Conservation (phyloP, 352 stramenopile species). For the Pythium phragmitis region DNA sequence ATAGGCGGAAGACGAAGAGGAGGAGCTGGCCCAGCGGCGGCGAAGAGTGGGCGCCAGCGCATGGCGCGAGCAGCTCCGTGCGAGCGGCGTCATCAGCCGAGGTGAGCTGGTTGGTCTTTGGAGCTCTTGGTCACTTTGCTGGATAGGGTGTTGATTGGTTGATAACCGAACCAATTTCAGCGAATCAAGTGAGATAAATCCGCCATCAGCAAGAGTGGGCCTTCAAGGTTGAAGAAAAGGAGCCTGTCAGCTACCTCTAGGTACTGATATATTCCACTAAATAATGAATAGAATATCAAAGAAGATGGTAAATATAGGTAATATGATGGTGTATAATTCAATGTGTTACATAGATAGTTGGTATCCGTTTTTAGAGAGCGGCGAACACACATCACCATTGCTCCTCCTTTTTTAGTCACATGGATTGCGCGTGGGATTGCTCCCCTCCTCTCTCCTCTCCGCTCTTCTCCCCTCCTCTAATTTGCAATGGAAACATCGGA, state of each 20-base stretch:
- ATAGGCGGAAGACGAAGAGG: not conserved
- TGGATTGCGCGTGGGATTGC: conserved; percentile 20
- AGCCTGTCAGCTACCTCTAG: not conserved
- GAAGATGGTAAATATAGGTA: too few relatives aligned
- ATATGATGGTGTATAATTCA: too few relatives aligned
- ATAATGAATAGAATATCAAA: too few relatives aligned
- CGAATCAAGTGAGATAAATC: not conserved
- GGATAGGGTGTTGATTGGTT: not conserved
- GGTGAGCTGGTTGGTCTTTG: conserved; percentile 16
- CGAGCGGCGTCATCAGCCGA: conserved; percentile 9
- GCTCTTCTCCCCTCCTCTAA: conserved; percentile 4
- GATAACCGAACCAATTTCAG: not conserved
- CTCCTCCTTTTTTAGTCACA: not conserved
- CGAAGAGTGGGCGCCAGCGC: not conserved
- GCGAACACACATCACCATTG: not conserved
- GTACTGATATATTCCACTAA: not conserved
- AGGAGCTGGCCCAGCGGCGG: conserved; percentile 8
- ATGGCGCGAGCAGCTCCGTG: not conserved
- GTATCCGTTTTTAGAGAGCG: not conserved
- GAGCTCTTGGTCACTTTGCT: not conserved
- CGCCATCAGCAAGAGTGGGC: not conserved
- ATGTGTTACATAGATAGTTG: too few relatives aligned
- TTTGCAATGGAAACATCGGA: conserved; percentile 2
- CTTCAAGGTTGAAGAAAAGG: not conserved
- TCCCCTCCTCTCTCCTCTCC: not conserved